Evolutionary conservation across 169 alveolate genomes (phyloP).

Genomic region (Eimeria falciformis): DNA sequence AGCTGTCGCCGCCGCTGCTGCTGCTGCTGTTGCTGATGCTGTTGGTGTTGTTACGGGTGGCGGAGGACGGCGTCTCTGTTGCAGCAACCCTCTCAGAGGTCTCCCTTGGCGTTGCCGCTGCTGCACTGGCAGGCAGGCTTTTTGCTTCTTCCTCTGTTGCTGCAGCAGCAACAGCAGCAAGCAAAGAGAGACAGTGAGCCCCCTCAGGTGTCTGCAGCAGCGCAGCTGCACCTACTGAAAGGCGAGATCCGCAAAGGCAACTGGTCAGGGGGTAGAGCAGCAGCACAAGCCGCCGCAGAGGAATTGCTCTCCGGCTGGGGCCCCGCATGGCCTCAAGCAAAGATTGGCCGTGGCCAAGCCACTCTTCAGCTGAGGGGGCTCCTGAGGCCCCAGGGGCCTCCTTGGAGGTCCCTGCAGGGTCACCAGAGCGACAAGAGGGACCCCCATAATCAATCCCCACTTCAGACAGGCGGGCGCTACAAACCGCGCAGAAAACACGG

Average conservation of each 20-base stretch:
- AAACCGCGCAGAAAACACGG: conserved; percentile 11
- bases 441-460: background rate
- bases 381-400: background rate
- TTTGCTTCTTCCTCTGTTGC: conserved; percentile 4
- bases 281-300: background rate
- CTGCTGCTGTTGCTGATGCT: conserved; percentile 52
- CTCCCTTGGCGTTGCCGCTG: conserved; percentile 38
- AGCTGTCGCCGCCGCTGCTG: conserved; percentile 31
- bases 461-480: conserved; percentile 5
- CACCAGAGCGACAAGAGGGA: background rate
- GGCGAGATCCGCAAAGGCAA: background rate
- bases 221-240: background rate
- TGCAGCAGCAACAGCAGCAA: conserved; percentile 20
- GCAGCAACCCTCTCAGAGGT: conserved; percentile 9
- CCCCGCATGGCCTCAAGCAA: background rate
- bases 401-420: background rate
- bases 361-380: conserved; percentile 8
- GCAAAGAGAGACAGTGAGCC: background rate
- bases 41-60: background rate
- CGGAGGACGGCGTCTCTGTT: background rate
- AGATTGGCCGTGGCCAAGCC: background rate
- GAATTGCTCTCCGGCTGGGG: background rate
- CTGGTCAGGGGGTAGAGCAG: background rate
- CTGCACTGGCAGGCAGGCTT: conserved; percentile 9
- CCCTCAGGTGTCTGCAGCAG: conserved; percentile 54